Conservation (phyloP, 148 eudicot genomes). For the Chenopodium berlandieri region DNA sequence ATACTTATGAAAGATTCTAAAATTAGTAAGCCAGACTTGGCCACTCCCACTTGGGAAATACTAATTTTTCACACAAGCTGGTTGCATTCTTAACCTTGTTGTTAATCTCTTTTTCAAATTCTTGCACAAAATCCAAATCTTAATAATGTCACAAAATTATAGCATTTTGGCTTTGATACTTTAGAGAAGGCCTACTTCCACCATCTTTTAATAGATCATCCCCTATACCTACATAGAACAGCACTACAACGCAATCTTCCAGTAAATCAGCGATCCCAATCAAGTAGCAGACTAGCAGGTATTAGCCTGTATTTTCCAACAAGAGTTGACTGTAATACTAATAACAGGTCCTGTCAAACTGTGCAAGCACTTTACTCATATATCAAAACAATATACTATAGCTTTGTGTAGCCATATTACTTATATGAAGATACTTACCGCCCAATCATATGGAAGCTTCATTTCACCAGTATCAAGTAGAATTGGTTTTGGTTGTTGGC, state of each 20-base stretch:
- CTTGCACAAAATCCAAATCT: neutral
- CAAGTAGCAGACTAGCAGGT: neutral
- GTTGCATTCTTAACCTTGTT: neutral
- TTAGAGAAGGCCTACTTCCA: neutral
- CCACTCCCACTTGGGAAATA: too few species aligned
- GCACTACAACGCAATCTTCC: neutral
- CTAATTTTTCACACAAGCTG: neutral
- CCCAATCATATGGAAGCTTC: slow-evolving; percentile 95
- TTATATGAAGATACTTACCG: slow-evolving; percentile 51
- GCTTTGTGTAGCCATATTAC: neutral
- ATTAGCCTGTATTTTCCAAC: neutral
- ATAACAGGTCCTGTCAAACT: neutral
- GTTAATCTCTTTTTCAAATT: neutral
- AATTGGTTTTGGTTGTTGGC: slow-evolving; percentile 84
- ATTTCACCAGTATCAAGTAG: slow-evolving; percentile 96
- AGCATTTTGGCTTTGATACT: neutral
- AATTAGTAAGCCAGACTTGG: neutral
- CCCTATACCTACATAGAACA: neutral
- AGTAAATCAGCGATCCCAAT: neutral
- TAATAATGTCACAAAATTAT: neutral
- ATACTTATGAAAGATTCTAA: neutral
- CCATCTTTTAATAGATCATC: neutral
- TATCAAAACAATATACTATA: neutral
- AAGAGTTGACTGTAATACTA: neutral
- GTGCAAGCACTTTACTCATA: neutral